Evolutionary conservation across 164 flowering plant species (phyloP), one percentile per base, ranked within the genome.

Genomic region (Pachysandra terminalis): DNA sequence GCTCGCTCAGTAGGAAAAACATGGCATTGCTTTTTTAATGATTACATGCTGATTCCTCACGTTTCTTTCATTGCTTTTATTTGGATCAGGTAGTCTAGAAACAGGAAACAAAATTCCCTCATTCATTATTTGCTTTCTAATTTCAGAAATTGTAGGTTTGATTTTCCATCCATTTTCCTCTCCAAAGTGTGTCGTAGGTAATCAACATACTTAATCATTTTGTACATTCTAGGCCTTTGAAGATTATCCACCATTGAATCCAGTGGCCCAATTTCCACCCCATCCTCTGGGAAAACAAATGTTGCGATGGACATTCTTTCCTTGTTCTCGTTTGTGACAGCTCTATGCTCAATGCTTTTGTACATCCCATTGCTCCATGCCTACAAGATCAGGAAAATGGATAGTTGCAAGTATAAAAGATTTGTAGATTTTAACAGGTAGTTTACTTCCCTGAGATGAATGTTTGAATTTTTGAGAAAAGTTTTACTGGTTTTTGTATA

Each of bases 341-440:
- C 79, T 52, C 77, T 75, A 35, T 74, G 79, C 68, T 75, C 75
- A 45, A 74, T 68, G 78, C 79, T 73, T 58, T 75, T 67, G 63
- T 72, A 56, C 56, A 23, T 35, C 37, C 59, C 71, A 65, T 70
- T 71, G 64, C 73, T 74, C 69, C 73, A 73, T 19, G 66, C 68
- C 80, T 66, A 58, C 26, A 49, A 24, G 32, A 68, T 41, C 53
- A 56, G n/a, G 22, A 35, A n/a, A 49, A 37, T 23, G 12, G 22
- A 48, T 27, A 7, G 7, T 15, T 66, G 21, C 21, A 37, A 66
- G 15, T 45, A 5, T 10, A 45, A 45, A 15, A 5, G 51, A 45
- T 45, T 15, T 10, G 15, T 10, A 45, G 1, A 3, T 45, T 5
- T 10, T 15, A 45, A 10, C 10, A n/a, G n/a, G n/a, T n/a, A n/a